These are phyloP conservation scores for Leishmania major DNA, from an alignment of 208 protist genomes.

Conservation along the genomic window DNA sequence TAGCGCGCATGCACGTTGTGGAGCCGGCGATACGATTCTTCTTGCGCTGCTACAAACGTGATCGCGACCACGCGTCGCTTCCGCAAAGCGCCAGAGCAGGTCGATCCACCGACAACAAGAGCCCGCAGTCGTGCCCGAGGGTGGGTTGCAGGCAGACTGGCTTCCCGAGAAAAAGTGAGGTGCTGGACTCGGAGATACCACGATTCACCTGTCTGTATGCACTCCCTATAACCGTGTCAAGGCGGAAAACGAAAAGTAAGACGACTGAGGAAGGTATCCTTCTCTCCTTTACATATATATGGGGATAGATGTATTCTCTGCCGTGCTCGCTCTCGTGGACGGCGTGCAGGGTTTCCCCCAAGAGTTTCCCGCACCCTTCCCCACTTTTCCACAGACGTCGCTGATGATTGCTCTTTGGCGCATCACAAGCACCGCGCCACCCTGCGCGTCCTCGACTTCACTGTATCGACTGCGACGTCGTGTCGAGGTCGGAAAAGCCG, in stretches of 20 bases:
- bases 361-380: background rate
- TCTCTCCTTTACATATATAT: background rate
- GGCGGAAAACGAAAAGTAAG: background rate
- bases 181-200: background rate
- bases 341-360: background rate
- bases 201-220: background rate
- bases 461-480: conserved; percentile 34
- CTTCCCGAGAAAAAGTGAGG: background rate
- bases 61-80: background rate
- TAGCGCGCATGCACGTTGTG: background rate
- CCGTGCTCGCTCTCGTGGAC: background rate
- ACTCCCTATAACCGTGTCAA: background rate
- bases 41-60: background rate
- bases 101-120: background rate
- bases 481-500: conserved; percentile 66
- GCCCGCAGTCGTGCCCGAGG: background rate
- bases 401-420: background rate
- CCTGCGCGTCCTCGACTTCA: background rate
- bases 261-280: background rate
- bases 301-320: too few species aligned
- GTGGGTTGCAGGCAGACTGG: background rate
- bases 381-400: background rate
- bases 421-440: background rate
- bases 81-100: background rate
- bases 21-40: background rate